Conservation (phyloP, 331 rosid genomes). For the Pyracantha coccinea region DNA sequence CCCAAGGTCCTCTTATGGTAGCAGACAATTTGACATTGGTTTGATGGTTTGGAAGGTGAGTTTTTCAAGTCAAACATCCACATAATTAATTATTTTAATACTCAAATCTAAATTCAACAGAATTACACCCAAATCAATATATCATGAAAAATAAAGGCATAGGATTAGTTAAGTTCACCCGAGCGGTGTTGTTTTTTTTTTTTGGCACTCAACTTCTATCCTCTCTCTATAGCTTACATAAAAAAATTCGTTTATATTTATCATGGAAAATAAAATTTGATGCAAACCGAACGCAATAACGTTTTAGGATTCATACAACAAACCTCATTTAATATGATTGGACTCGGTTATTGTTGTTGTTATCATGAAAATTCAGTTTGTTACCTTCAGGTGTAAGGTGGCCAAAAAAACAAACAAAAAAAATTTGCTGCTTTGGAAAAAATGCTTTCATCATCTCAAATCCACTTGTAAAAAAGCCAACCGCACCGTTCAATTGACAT, state of each 20-base stretch:
- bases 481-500: slow-evolving; percentile 9
- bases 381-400: neutral
- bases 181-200: no score
- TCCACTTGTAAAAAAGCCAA: slow-evolving; percentile 17
- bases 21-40: slow-evolving; percentile 91
- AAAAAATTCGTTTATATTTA: no score
- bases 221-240: no score
- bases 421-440: neutral
- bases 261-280: no score
- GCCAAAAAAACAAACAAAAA: neutral
- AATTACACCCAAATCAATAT: neutral
- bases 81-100: neutral
- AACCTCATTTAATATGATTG: no score
- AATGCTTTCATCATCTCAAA: slow-evolving; percentile 6
- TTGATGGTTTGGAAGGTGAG: slow-evolving; percentile 97
- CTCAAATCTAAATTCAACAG: neutral
- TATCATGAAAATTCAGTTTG: neutral
- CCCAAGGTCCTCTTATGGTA: slow-evolving; percentile 71
- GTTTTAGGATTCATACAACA: no score
- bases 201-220: no score
- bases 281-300: no score
- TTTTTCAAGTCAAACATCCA: slow-evolving; percentile 1
- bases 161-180: no score
- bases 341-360: no score
- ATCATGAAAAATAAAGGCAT: no score